Percentiles rank a stretch among this genome's conserved stretches.
phyloP scores from a whole-genome alignment of 441 rosid genomes.

The Adansonia madagascariensis region DNA sequence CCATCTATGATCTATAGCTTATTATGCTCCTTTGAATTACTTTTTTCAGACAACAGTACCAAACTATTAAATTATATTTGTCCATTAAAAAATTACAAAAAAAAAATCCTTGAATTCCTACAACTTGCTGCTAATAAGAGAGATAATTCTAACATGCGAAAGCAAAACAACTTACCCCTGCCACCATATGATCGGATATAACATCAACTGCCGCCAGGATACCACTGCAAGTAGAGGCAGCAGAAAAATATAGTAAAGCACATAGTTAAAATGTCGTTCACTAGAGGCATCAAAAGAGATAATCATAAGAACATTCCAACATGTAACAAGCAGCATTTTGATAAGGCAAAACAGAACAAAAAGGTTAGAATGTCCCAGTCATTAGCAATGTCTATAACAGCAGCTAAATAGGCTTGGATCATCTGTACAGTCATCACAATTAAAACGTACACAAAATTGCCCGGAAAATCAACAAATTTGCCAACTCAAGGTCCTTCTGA shows the following conservation, averaged over 20 bases:
- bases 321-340: slow-evolving; percentile 9
- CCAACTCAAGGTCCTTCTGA: not conserved
- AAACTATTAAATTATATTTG: not conserved
- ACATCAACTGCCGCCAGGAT: slow-evolving; percentile 91
- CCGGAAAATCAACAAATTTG: not conserved
- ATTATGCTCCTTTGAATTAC: slow-evolving; percentile 3
- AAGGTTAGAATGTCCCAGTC: not conserved
- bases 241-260: slow-evolving; percentile 16
- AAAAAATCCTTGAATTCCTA: not conserved
- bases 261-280: not conserved
- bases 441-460: slow-evolving; percentile 13
- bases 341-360: slow-evolving; percentile 7
- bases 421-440: not conserved
- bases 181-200: slow-evolving; percentile 57
- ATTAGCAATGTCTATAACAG: not conserved
- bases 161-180: slow-evolving; percentile 63
- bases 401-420: not conserved
- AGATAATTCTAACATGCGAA: not conserved
- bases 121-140: not conserved
- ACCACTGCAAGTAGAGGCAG: slow-evolving; percentile 60
- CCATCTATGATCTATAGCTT: not conserved
- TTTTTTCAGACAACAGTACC: not conserved
- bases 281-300: not conserved
- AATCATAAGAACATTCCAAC: not conserved
- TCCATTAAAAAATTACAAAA: too few species aligned